Conservation (phyloP, 1,284 basidiomycete species). For the Mycena citricolor region DNA sequence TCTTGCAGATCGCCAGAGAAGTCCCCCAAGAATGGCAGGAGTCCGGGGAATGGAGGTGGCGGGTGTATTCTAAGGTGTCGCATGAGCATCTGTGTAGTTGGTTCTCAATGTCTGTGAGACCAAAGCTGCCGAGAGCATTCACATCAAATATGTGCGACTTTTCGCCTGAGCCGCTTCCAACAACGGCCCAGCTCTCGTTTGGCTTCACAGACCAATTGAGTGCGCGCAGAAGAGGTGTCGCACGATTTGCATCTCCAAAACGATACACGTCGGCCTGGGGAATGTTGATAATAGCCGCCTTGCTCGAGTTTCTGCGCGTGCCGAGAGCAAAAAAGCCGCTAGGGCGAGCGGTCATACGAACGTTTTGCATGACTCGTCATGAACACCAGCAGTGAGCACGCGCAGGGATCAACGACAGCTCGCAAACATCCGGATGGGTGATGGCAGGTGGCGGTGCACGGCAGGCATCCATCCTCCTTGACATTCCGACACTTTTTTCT, state of each 20-base stretch:
- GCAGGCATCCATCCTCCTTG: too few relatives aligned
- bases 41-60: conserved; percentile 57
- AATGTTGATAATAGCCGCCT: too few relatives aligned
- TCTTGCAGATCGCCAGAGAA: conserved; percentile 45
- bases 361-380: too few relatives aligned
- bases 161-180: conserved; percentile 54
- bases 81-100: conserved; percentile 54
- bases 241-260: conserved; percentile 47
- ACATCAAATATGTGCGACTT: conserved; percentile 64
- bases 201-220: conserved; percentile 62
- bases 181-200: conserved; percentile 71
- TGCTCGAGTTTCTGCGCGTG: too few relatives aligned
- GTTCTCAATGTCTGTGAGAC: too few relatives aligned
- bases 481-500: too few relatives aligned
- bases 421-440: too few relatives aligned
- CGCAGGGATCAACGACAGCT: too few relatives aligned
- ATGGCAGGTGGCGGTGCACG: too few relatives aligned
- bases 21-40: conserved; percentile 68
- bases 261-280: conserved; percentile 48
- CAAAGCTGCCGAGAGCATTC: conserved; percentile 23
- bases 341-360: too few relatives aligned
- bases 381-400: too few relatives aligned
- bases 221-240: conserved; percentile 50
- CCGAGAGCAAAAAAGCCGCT: too few relatives aligned
- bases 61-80: conserved; percentile 70